Conservation (phyloP, 805 yeast genomes). For the Teunomyces gatunensis region DNA sequence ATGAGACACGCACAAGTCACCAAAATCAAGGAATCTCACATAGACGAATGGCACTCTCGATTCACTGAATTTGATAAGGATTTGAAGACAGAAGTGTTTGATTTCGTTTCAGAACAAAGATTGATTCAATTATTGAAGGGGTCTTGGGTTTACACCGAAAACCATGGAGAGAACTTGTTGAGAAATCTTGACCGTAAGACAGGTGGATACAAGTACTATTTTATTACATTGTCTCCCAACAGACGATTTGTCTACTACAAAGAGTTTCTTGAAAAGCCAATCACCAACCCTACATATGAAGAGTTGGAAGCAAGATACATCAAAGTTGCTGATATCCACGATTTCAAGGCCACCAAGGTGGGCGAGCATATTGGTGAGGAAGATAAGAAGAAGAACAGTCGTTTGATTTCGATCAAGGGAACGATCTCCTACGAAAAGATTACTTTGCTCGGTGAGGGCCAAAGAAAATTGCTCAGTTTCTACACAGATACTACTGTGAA, state of each 20-base stretch:
- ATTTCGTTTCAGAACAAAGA: constrained; percentile 74
- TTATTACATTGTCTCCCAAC: constrained; percentile 64
- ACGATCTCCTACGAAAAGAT: constrained; percentile 58
- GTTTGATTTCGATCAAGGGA: constrained; percentile 54
- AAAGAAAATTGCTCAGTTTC: constrained; percentile 50
- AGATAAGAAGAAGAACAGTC: constrained; percentile 40
- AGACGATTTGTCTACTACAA: constrained; percentile 59
- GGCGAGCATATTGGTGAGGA: constrained; percentile 41
- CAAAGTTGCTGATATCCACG: constrained; percentile 49
- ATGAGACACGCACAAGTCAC: constrained; percentile 56
- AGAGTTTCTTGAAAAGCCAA: constrained; percentile 49
- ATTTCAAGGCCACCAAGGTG: constrained; percentile 50
- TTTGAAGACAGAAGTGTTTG: constrained; percentile 56
- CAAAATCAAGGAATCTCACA: constrained; percentile 35
- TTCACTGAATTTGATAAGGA: constrained; percentile 48
- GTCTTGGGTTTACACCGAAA: constrained; percentile 72
- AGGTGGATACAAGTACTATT: constrained; percentile 43
- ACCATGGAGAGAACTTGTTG: constrained; percentile 39
- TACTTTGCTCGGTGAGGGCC: constrained; percentile 43
- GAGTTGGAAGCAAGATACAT: constrained; percentile 52
- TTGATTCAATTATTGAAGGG: constrained; percentile 71
- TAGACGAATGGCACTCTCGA: constrained; percentile 43
- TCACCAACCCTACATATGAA: constrained; percentile 55
- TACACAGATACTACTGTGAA: constrained; percentile 69
- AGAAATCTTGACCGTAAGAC: constrained; percentile 22